Evolutionary conservation across 768 basidiomycete species (phyloP), one percentile per base, ranked within the genome.

Genomic region (Mycena belliarum): DNA sequence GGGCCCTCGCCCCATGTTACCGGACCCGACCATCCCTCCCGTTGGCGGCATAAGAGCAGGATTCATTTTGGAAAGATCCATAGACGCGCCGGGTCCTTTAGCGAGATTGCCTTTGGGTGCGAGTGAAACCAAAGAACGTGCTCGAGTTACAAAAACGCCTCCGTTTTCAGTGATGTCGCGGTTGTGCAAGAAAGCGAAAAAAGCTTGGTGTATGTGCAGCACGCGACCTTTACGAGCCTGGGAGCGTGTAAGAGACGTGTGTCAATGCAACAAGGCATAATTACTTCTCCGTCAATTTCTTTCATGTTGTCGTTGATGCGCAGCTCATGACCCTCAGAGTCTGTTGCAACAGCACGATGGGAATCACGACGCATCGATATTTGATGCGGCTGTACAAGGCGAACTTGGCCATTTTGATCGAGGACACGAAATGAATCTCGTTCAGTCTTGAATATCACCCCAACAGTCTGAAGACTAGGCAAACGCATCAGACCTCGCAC

Each of bases 401-500:
- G 89, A 16, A 91, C 83, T 74, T 93, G 88, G 1, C 94, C 93
- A 64, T 93, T 89, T 69, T 98, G 97, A 68, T 98, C 96, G 49
- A 99, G 80, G 2, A 99, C 90, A 54, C 95, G 92, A 84, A 99
- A 94, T 9, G 93, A 87, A 69, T 94, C 93, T 15, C 94, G 87
- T 70, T 98, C 97, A 1, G 95, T 95, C 72, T 96, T 95, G 82
- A 89, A 97, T 62, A 98, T 97, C 58, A 98, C 93, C 70, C 95
- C 97, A 33, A 95, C 93, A 6, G 95, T 96, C 71, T 95, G 91
- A 28, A 85, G 82, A 72, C 95, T 98, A 65, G 25, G 20, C 45
- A 25, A 18, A 45, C 28, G 11, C 28, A 11, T 40, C 66, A 63
- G 56, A 37, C 16, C 16, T n/a, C 38, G 40, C 15, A 21, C 26